Evolutionary conservation across 1,284 basidiomycete species (phyloP).

Genomic region (Cutaneotrichosporon sp.): DNA sequence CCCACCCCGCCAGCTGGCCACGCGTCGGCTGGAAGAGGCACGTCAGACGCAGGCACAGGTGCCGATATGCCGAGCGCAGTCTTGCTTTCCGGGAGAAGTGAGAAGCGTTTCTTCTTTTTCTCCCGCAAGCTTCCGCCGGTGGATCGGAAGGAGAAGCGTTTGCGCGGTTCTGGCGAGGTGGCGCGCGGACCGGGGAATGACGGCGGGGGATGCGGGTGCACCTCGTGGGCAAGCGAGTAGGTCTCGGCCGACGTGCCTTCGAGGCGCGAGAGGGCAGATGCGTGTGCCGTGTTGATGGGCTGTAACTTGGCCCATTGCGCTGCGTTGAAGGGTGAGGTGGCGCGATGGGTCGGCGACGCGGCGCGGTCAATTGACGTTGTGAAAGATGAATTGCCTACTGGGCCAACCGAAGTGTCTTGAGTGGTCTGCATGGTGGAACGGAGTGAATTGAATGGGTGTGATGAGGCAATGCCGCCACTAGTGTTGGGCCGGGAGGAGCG

Average conservation of each 20-base stretch:
- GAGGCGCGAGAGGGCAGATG: neutral
- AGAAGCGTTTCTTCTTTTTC: conserved; percentile 3
- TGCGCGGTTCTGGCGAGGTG: neutral
- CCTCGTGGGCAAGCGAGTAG: neutral
- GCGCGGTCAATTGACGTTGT: neutral
- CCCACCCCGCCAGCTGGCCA: neutral
- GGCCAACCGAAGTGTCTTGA: neutral
- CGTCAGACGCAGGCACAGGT: neutral
- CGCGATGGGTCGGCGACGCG: neutral
- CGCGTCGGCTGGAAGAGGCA: neutral
- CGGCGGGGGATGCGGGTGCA: neutral
- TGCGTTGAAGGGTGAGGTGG: neutral
- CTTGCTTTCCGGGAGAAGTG: neutral
- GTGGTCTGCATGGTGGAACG: neutral
- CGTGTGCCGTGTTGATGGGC: neutral
- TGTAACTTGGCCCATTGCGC: conserved; percentile 4
- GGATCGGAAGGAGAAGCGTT: conserved; percentile 1
- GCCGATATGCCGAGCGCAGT: neutral
- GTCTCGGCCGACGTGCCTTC: neutral
- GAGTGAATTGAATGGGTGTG: neutral
- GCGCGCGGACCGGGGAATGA: neutral
- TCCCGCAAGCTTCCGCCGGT: neutral
- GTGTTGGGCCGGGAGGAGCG: neutral
- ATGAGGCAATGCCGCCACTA: neutral
- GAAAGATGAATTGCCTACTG: no score